Evolutionary conservation across 176 grass and related monocot genomes (phyloP).

Genomic region (Musa itinerans): DNA sequence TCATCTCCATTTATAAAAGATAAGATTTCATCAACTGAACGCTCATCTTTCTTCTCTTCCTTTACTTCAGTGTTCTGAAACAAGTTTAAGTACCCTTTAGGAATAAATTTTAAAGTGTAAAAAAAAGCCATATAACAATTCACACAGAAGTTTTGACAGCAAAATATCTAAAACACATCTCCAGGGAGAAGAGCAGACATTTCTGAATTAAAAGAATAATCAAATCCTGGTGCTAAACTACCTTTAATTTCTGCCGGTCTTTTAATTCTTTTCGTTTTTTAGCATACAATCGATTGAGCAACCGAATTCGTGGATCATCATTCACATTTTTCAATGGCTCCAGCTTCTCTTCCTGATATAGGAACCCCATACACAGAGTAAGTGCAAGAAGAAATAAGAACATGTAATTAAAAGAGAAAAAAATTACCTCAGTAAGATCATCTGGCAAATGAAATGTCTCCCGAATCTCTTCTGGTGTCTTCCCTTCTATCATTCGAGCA

Average conservation of each 20-base stretch:
- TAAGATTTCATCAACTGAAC: conserved; percentile 94
- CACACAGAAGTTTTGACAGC: background rate
- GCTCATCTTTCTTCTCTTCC: conserved; percentile 73
- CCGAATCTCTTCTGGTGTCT: conserved; percentile 96
- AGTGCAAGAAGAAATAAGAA: conserved; percentile 22
- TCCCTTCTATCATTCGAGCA: conserved; percentile 97
- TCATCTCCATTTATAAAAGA: conserved; percentile 99
- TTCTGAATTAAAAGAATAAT: background rate
- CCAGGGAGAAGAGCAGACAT: background rate
- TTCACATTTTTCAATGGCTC: conserved; percentile 98
- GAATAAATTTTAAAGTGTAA: background rate
- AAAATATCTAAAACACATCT: background rate
- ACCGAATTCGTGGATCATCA: conserved; percentile 89
- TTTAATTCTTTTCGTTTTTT: conserved; percentile 97
- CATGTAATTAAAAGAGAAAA: background rate
- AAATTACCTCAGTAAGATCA: conserved; percentile 83
- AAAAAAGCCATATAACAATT: background rate
- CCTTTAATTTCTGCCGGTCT: conserved; percentile 90
- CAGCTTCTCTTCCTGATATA: conserved; percentile 95
- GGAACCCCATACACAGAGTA: conserved; percentile 3
- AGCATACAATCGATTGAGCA: conserved; percentile 95
- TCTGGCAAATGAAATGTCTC: conserved; percentile 98
- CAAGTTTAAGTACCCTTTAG: conserved; percentile 9
- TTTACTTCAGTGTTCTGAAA: conserved; percentile 73
- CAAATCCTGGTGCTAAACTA: conserved; percentile 15